Evolutionary conservation across 2,329 filamentous ascomycete genomes (phyloP).

Genomic region (Talaromyces marneffei): DNA sequence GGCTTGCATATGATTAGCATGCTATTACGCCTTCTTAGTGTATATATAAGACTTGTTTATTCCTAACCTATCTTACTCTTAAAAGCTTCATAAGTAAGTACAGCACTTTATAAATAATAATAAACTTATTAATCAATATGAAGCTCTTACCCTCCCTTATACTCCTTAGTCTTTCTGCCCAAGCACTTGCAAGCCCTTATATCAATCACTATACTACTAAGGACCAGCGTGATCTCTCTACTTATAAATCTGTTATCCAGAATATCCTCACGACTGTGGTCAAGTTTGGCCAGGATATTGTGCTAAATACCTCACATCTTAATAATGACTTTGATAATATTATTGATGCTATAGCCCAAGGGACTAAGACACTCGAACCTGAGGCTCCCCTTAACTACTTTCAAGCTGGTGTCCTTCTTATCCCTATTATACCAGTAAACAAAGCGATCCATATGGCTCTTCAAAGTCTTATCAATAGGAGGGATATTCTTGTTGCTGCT

Average conservation of each 20-base stretch:
- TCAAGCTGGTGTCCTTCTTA: constrained; percentile 26
- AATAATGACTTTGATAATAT: too few relatives aligned
- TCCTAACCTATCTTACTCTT: background rate
- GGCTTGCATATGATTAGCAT: constrained; percentile 9
- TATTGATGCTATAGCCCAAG: constrained; percentile 22
- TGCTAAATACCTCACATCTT: constrained; percentile 20
- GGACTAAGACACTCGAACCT: constrained; percentile 21
- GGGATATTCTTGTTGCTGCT: constrained; percentile 22
- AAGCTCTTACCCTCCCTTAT: constrained; percentile 16
- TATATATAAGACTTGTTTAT: constrained; percentile 2
- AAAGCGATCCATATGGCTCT: constrained; percentile 21
- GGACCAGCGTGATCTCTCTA: too few relatives aligned
- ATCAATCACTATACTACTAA: constrained; percentile 8
- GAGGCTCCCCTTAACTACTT: constrained; percentile 19
- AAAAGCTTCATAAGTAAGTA: background rate
- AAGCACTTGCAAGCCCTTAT: constrained; percentile 12
- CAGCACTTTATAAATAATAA: background rate
- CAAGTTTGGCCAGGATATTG: constrained; percentile 23
- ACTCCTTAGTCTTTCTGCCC: constrained; percentile 15
- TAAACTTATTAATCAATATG: constrained; percentile 16
- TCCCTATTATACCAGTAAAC: constrained; percentile 24
- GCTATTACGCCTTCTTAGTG: background rate
- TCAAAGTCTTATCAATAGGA: constrained; percentile 23
- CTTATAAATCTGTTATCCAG: too few relatives aligned
- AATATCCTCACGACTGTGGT: constrained; percentile 15